These are phyloP conservation scores for Wickerhamiella infanticola DNA, from an alignment of 1,139 yeast species.

Conservation along the genomic window DNA sequence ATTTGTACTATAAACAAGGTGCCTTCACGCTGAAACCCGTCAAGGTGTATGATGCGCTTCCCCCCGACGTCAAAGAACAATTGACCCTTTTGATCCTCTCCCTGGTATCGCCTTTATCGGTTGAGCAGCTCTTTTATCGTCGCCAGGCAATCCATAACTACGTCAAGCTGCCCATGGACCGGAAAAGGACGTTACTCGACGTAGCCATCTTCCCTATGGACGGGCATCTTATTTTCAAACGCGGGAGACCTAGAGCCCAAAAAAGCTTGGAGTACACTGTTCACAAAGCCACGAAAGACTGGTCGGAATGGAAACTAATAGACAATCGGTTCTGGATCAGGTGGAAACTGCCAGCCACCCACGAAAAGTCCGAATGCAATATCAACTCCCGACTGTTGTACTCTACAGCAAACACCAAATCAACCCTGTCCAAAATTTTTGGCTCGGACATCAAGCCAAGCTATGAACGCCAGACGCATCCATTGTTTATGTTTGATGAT, in stretches of 20 bases:
- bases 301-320: slow-evolving; percentile 17
- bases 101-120: slow-evolving; percentile 9
- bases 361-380: not conserved
- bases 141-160: slow-evolving; percentile 3
- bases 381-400: not conserved
- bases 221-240: not conserved
- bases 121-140: slow-evolving; percentile 5
- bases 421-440: not conserved
- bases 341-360: slow-evolving; percentile 7
- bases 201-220: not conserved
- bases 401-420: not conserved
- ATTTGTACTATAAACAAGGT: slow-evolving; percentile 2
- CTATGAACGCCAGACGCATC: slow-evolving; percentile 6
- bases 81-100: slow-evolving; percentile 8
- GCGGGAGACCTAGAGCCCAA: slow-evolving; percentile 2
- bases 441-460: not conserved
- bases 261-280: slow-evolving; percentile 1
- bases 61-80: slow-evolving; percentile 6
- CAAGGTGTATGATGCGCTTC: slow-evolving; percentile 3
- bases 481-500: slow-evolving; percentile 10
- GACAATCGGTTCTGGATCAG: slow-evolving; percentile 22
- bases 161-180: not conserved
- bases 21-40: slow-evolving; percentile 4
- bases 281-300: slow-evolving; percentile 5
- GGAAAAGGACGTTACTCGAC: slow-evolving; percentile 1